Conservation (phyloP, 169 alveolate genomes). For the Plasmodium malariae region DNA sequence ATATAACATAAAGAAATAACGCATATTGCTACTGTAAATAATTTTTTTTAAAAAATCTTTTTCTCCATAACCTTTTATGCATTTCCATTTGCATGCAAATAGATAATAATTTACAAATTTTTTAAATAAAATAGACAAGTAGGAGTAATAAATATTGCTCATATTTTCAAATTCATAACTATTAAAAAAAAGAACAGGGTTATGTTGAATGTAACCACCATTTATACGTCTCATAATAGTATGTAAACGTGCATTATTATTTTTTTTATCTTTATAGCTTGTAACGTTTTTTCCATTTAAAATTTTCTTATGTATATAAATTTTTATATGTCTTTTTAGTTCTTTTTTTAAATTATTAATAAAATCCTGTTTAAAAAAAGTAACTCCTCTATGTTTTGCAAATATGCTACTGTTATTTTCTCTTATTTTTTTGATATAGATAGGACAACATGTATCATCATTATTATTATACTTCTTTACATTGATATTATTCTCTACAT, state of each 20-base stretch:
- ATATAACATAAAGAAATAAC: too few species aligned
- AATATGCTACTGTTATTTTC: background rate
- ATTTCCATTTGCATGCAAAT: background rate
- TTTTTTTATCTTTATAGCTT: conserved; percentile 1
- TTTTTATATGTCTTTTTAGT: background rate
- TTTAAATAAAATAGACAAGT: conserved; percentile 20
- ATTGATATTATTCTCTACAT: background rate
- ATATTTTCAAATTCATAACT: conserved; percentile 17
- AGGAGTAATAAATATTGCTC: conserved; percentile 6
- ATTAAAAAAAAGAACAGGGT: background rate
- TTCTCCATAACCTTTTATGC: background rate
- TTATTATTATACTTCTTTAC: background rate
- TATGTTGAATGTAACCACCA: background rate
- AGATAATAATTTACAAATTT: conserved; percentile 30
- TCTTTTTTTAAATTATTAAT: conserved; percentile 3
- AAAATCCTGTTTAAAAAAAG: background rate
- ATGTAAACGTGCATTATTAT: background rate
- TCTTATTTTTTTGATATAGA: background rate
- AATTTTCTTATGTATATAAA: background rate
- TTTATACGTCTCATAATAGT: background rate
- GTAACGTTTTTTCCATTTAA: background rate
- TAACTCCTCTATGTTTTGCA: background rate
- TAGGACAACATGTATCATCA: background rate
- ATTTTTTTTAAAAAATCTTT: conserved; percentile 1
- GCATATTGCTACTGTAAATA: too few species aligned